Base-by-base conservation (phyloP, 805 yeast genomes). In the Phaffomyces antillensis region DNA sequence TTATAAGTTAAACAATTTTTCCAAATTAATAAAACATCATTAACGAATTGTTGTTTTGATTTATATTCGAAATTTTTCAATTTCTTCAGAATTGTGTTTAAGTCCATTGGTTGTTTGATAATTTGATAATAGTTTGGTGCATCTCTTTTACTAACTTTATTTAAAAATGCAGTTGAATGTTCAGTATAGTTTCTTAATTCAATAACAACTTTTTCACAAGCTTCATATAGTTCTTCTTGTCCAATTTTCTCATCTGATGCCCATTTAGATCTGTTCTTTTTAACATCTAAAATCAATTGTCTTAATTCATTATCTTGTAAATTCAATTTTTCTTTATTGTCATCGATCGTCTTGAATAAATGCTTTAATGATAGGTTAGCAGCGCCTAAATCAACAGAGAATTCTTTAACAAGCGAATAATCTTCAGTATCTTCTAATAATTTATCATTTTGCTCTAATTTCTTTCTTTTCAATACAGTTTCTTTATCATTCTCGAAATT, bases 201-300 rank as follows among this genome's bases (percentile, higher is more conserved):
- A 51, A 82, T 68, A 0, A 91, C 90, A 1, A 93, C 99, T 58
- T 89, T 90, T 56, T 93, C 99, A 57, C 97, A 91, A 0, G 97
- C 96, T 55, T 95, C 99, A 59, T 93, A 93, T 20, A 93, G 73
- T 62, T 95, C 99, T 60, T 93, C 99, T 65, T 93, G 99, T 7
- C 99, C 99, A 37, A 93, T 81, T 49, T 86, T 75, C 46, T 90
- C 96, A 59, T 93, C 97, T 46, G 86, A 86, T 9, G 97, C 95
- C 99, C 99, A 93, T 65, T 93, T 93, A 0, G 98, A 95, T 47
- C 98, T 71, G 59, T 90, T 91, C 56, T 90, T 93, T 41, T 97
- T 74, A 10, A 93, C 98, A 59, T 93, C 99, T 75, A 86, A 77
- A 43, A 93, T 83, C 50, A 93, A 70, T 48, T 84, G 84, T 48